phyloP scores from a whole-genome alignment of 2,329 filamentous ascomycete species.

The Biscogniauxia mediterranea region DNA sequence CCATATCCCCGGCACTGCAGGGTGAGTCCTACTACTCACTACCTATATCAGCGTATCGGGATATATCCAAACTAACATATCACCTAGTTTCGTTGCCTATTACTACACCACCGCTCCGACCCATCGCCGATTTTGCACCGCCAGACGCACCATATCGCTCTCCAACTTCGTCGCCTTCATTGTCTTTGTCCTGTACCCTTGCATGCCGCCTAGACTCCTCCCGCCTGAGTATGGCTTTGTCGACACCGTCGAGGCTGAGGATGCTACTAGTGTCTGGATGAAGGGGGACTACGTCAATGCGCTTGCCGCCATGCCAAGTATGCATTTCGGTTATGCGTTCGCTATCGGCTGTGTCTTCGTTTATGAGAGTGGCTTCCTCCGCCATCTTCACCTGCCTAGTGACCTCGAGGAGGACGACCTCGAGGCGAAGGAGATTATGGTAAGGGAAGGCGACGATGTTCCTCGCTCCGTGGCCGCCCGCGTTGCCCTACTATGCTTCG shows the following conservation, averaged over 20 bases:
- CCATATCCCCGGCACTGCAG: constrained; percentile 50
- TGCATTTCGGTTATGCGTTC: constrained; percentile 57
- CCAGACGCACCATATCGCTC: constrained; percentile 47
- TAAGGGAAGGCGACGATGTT: constrained; percentile 18
- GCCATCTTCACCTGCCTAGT: constrained; percentile 29
- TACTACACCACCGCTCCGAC: constrained; percentile 40
- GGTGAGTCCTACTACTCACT: constrained; percentile 37
- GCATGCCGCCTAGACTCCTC: constrained; percentile 48
- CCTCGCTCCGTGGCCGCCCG: constrained; percentile 21
- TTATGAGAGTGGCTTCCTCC: constrained; percentile 50
- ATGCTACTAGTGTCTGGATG: constrained; percentile 53
- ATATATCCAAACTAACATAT: not conserved
- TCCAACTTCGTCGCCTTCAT: constrained; percentile 48
- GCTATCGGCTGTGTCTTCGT: constrained; percentile 52
- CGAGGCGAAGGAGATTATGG: constrained; percentile 18
- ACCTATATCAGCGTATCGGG: not conserved
- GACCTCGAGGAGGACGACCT: constrained; percentile 12
- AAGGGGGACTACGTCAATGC: constrained; percentile 57
- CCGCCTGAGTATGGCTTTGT: constrained; percentile 45
- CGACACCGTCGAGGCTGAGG: constrained; percentile 36
- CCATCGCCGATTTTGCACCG: constrained; percentile 36
- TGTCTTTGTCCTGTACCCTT: constrained; percentile 46
- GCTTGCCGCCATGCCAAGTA: constrained; percentile 56
- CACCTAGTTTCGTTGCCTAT: constrained; percentile 42
- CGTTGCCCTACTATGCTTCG: constrained; percentile 31